phyloP scores from a whole-genome alignment of 768 basidiomycete genomes.

The Macrolepiota dolichaula region DNA sequence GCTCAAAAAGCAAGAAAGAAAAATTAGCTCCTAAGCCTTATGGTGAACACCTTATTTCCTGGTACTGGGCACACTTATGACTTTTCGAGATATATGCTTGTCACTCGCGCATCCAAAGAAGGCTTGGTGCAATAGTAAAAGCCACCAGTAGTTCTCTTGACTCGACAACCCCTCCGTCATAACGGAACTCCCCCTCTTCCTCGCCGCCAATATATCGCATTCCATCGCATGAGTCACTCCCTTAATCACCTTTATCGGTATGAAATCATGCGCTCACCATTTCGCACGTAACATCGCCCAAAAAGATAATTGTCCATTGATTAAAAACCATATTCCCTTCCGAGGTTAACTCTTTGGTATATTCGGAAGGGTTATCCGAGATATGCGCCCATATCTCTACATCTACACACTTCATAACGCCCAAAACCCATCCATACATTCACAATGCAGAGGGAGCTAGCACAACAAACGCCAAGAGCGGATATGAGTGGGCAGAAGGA shows the following conservation, averaged over 20 bases:
- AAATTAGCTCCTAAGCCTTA: no score
- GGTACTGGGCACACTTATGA: background rate
- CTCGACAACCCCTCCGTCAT: background rate
- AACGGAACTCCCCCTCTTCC: background rate
- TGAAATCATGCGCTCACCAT: background rate
- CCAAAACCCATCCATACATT: background rate
- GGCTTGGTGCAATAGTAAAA: background rate
- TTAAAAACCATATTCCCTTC: background rate
- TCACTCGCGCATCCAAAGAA: background rate
- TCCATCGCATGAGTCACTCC: background rate
- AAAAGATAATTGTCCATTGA: background rate
- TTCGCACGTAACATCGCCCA: background rate
- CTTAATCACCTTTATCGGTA: background rate
- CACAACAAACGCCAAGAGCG: background rate
- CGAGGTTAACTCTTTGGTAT: background rate
- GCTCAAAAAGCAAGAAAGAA: no score
- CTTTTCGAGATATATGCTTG: background rate
- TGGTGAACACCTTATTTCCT: no score
- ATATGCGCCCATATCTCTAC: conserved; percentile 6
- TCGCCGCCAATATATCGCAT: background rate
- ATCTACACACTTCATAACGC: no score
- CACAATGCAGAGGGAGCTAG: background rate
- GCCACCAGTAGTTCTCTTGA: background rate
- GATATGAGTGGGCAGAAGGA: background rate
- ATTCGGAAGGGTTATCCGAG: background rate